phyloP scores from a whole-genome alignment of 768 basidiomycete genomes.

The Lactifluus pinguis region DNA sequence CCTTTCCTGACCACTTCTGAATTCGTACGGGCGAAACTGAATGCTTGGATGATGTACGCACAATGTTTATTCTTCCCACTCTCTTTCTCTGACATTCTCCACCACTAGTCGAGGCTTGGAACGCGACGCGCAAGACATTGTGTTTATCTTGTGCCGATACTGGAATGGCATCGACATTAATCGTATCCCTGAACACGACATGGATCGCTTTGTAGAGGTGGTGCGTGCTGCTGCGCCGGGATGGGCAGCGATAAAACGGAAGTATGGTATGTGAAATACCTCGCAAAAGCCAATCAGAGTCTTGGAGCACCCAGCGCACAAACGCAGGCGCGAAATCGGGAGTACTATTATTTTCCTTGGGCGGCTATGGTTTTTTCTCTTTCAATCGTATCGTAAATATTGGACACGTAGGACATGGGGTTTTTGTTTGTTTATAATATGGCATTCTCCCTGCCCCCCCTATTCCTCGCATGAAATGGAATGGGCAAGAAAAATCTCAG shows the following conservation, averaged over 20 bases:
- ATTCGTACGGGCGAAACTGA: slow-evolving; percentile 79
- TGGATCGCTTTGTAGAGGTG: slow-evolving; percentile 62
- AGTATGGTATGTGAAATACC: slow-evolving; percentile 48
- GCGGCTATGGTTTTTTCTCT: neutral
- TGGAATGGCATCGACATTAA: slow-evolving; percentile 83
- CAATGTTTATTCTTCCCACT: neutral
- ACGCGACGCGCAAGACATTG: slow-evolving; percentile 70
- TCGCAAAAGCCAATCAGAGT: slow-evolving; percentile 7
- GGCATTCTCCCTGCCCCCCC: neutral
- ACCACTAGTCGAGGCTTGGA: slow-evolving; percentile 51
- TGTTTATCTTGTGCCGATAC: slow-evolving; percentile 58
- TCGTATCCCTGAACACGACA: slow-evolving; percentile 77
- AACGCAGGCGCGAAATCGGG: neutral
- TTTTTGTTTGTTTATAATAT: neutral
- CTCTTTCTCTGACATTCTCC: slow-evolving; percentile 5
- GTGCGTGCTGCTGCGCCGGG: slow-evolving; percentile 55
- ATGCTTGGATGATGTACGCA: slow-evolving; percentile 70
- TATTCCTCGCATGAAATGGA: neutral
- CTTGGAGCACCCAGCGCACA: slow-evolving; percentile 2
- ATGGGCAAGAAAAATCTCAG: neutral
- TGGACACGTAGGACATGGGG: slow-evolving; percentile 3
- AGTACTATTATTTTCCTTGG: slow-evolving; percentile 10
- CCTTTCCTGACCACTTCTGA: slow-evolving; percentile 83
- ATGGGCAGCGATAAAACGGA: slow-evolving; percentile 67
- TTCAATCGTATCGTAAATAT: neutral